Evolutionary conservation across 768 basidiomycete species (phyloP).

Genomic region (Omphalotus guepiniiformis): DNA sequence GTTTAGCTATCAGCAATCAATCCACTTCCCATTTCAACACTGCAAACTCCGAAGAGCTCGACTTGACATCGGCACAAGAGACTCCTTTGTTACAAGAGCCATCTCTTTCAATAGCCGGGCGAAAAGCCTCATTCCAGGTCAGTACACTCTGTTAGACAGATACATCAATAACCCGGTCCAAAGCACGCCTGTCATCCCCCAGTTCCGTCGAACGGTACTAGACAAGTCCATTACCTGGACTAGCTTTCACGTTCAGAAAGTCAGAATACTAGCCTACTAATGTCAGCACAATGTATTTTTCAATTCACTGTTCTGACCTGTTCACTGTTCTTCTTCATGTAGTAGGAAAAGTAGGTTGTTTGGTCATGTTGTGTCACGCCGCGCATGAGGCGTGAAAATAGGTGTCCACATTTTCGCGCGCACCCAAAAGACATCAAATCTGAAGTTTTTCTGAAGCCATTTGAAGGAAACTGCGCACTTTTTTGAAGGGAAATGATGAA

Average conservation of each 20-base stretch:
- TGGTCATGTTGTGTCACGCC: too few species aligned
- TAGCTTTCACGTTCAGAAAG: neutral
- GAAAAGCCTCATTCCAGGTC: constrained; percentile 27
- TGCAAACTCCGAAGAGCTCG: constrained; percentile 19
- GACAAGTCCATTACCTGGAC: neutral
- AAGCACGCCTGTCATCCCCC: constrained; percentile 28
- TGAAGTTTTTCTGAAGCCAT: too few species aligned
- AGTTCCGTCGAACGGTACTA: neutral
- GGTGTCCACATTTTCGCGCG: too few species aligned
- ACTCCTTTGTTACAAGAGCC: too few species aligned
- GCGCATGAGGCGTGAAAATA: too few species aligned
- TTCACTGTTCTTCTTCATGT: constrained; percentile 1
- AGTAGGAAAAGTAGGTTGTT: neutral
- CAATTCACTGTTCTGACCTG: too few species aligned
- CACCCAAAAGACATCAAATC: too few species aligned
- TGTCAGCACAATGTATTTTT: neutral
- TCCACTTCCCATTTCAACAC: constrained; percentile 31
- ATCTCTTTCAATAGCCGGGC: constrained; percentile 22
- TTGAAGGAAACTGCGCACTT: too few species aligned
- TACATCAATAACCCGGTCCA: constrained; percentile 31
- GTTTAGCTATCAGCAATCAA: constrained; percentile 38
- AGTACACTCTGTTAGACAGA: constrained; percentile 29
- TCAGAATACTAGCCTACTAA: neutral
- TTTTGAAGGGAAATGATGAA: too few species aligned
- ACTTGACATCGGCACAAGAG: constrained; percentile 16